Conservation (phyloP, 163 green algal genomes). For the Volvox carteri region DNA sequence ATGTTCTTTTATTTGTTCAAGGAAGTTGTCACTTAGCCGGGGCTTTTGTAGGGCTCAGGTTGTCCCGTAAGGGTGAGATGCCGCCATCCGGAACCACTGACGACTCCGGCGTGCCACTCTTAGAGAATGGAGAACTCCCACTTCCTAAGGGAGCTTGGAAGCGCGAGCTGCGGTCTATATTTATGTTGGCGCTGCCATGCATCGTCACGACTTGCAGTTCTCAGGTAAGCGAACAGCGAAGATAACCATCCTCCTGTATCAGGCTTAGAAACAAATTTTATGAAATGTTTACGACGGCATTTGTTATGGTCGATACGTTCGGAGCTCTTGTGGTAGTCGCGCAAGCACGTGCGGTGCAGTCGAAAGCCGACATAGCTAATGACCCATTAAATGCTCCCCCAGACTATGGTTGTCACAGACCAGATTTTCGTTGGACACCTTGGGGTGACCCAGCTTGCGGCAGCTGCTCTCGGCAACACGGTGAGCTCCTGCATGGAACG, state of each 20-base stretch:
- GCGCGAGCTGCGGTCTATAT: slow-evolving; percentile 35
- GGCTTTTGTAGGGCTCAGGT: too few species aligned
- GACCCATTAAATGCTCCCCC: not conserved
- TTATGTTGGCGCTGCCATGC: slow-evolving; percentile 32
- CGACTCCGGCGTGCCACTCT: not conserved
- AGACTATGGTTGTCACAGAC: slow-evolving; percentile 71
- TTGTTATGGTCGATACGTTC: too few species aligned
- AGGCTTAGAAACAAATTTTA: not conserved
- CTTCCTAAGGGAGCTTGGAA: slow-evolving; percentile 38
- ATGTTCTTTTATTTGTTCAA: too few species aligned
- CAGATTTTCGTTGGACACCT: slow-evolving; percentile 76
- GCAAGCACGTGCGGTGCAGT: not conserved
- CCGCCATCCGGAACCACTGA: not conserved
- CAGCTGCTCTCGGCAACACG: slow-evolving; percentile 76
- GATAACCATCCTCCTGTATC: too few species aligned
- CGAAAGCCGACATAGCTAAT: not conserved
- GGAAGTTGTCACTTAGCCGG: too few species aligned
- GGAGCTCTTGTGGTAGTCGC: too few species aligned
- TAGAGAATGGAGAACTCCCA: not conserved
- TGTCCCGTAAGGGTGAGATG: too few species aligned
- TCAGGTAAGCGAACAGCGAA: not conserved
- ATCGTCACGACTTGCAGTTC: slow-evolving; percentile 50
- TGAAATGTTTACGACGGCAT: not conserved
- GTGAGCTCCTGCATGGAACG: slow-evolving; percentile 30
- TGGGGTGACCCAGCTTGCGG: slow-evolving; percentile 69